Percentiles rank a stretch among this genome's conserved stretches.
Conservation (phyloP, 371 early-diverging fungal species). For the Apophysomyces elegans region DNA sequence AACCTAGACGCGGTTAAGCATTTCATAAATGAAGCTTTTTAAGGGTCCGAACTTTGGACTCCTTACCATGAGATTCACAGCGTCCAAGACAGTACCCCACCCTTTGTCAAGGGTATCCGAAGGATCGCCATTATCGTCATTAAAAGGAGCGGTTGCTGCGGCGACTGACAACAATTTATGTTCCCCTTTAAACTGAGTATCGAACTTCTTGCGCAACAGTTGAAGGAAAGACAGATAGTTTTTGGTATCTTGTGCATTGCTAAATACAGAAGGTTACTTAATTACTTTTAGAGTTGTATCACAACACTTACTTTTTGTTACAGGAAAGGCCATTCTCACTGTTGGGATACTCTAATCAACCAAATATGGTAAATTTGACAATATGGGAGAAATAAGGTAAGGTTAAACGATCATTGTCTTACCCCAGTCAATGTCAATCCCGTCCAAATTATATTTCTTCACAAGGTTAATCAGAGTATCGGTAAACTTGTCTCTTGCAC, state of each 20-base stretch:
- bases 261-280: conserved; percentile 10
- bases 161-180: conserved; percentile 36
- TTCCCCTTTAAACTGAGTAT: conserved; percentile 28
- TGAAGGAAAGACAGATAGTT: conserved; percentile 44
- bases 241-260: conserved; percentile 54
- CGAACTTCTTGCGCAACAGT: conserved; percentile 20
- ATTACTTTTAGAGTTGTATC: not conserved
- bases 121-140: conserved; percentile 24
- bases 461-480: conserved; percentile 36
- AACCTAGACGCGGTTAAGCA: conserved; percentile 24
- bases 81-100: conserved; percentile 26
- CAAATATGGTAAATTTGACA: not conserved
- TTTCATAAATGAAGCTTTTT: conserved; percentile 36
- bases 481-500: conserved; percentile 25
- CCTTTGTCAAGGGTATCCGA: conserved; percentile 16
- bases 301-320: conserved; percentile 30
- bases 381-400: not conserved
- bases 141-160: conserved; percentile 27
- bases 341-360: conserved; percentile 44
- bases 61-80: conserved; percentile 32
- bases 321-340: conserved; percentile 41
- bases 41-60: conserved; percentile 30
- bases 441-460: conserved; percentile 57
- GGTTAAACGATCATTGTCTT: conserved; percentile 13
- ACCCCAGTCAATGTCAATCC: conserved; percentile 65